phyloP scores from a whole-genome alignment of 2,329 filamentous ascomycete species.

The Aureobasidium namibiae region DNA sequence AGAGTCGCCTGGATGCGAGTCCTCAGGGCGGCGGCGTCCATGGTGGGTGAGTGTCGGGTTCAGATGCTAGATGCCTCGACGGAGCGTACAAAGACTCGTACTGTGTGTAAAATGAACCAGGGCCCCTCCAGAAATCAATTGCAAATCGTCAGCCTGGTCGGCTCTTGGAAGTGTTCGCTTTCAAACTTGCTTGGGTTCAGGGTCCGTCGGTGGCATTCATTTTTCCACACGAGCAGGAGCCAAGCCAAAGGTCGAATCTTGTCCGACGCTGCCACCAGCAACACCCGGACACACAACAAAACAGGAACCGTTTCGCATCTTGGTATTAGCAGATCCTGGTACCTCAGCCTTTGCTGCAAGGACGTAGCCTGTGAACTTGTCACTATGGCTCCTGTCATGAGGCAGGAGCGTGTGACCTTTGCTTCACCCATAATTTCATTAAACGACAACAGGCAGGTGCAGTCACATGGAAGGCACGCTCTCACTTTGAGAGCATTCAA shows the following conservation, averaged over 20 bases:
- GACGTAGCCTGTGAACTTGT: too few species aligned
- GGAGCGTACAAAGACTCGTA: background rate
- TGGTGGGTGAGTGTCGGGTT: constrained; percentile 29
- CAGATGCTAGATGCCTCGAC: background rate
- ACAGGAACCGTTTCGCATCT: background rate
- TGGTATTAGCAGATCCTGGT: too few species aligned
- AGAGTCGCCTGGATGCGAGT: constrained; percentile 70
- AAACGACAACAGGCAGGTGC: background rate
- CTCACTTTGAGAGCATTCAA: background rate
- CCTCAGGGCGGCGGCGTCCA: constrained; percentile 69
- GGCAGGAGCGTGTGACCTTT: background rate
- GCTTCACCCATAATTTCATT: background rate
- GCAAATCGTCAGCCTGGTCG: background rate
- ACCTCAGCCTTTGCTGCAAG: too few species aligned
- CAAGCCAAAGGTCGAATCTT: background rate
- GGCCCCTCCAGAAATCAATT: constrained; percentile 6
- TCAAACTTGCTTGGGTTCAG: constrained; percentile 1
- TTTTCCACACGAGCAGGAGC: background rate
- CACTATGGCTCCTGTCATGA: background rate
- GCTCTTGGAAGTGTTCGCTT: background rate
- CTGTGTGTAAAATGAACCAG: background rate
- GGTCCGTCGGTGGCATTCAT: constrained; percentile 1
- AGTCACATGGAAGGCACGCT: background rate
- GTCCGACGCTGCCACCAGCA: constrained; percentile 2
- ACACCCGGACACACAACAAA: background rate